These are phyloP conservation scores for Cicer pinnatifidum DNA, from an alignment of 306 rosid species.

Conservation along the genomic window DNA sequence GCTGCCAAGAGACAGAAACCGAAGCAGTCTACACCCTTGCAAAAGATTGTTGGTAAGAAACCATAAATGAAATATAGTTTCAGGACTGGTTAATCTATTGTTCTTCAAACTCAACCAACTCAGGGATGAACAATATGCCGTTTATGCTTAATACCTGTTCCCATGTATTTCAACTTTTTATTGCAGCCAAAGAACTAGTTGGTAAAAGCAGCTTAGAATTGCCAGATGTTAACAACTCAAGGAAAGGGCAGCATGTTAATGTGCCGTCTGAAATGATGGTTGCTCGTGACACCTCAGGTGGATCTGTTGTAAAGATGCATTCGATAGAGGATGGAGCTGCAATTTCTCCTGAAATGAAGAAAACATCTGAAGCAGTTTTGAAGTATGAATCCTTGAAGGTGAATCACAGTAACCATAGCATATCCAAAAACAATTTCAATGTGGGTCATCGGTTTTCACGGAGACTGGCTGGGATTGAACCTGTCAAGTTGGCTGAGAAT, in stretches of 20 bases:
- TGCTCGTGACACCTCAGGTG: slow-evolving; percentile 42
- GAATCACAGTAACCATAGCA: slow-evolving; percentile 40
- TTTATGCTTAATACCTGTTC: slow-evolving; percentile 38
- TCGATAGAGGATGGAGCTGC: slow-evolving; percentile 48
- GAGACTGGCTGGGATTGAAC: slow-evolving; percentile 74
- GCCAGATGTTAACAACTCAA: slow-evolving; percentile 47
- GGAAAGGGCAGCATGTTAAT: slow-evolving; percentile 42
- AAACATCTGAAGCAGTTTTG: slow-evolving; percentile 33
- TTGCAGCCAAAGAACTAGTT: slow-evolving; percentile 57
- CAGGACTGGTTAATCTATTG: slow-evolving; percentile 25
- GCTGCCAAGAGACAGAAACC: slow-evolving; percentile 62
- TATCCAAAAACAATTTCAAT: slow-evolving; percentile 46
- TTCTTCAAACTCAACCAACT: slow-evolving; percentile 27
- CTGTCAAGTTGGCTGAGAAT: slow-evolving; percentile 50
- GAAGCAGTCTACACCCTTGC: slow-evolving; percentile 53
- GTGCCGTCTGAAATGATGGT: slow-evolving; percentile 42
- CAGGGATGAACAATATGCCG: slow-evolving; percentile 33
- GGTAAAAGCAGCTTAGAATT: slow-evolving; percentile 45
- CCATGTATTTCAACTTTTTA: slow-evolving; percentile 35
- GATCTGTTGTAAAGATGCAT: slow-evolving; percentile 48
- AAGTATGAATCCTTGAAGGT: slow-evolving; percentile 41
- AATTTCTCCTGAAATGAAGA: slow-evolving; percentile 46
- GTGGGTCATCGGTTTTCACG: slow-evolving; percentile 64
- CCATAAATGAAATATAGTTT: slow-evolving; percentile 34
- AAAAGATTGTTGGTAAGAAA: slow-evolving; percentile 63